Conservation (phyloP, 345 rosid genomes). For the Theobroma cacao region DNA sequence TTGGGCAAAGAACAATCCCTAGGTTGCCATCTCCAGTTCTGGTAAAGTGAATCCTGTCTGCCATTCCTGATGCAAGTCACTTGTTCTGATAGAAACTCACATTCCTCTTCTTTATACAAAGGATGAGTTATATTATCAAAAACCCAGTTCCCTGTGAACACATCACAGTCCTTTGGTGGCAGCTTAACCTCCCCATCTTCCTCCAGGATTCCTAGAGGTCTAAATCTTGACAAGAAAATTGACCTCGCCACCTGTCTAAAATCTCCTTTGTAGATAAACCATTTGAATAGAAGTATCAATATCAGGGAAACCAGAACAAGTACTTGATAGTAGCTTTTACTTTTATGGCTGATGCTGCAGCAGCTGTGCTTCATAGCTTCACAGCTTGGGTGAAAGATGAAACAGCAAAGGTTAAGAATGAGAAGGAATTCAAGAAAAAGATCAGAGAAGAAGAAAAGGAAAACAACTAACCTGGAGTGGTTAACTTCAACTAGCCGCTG, state of each 20-base stretch:
- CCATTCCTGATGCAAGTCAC: slow-evolving; percentile 89
- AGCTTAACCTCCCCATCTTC: slow-evolving; percentile 49
- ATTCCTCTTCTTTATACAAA: slow-evolving; percentile 72
- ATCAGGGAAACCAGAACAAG: slow-evolving; percentile 10
- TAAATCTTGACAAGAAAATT: neutral
- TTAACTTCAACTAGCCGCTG: neutral
- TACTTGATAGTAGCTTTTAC: neutral
- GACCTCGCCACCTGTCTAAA: slow-evolving; percentile 4
- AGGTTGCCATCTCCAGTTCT: slow-evolving; percentile 98
- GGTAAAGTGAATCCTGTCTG: slow-evolving; percentile 71
- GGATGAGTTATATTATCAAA: slow-evolving; percentile 61
- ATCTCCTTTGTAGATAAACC: slow-evolving; percentile 37
- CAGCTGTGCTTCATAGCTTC: slow-evolving; percentile 7
- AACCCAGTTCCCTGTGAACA: slow-evolving; percentile 84
- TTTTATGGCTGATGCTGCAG: slow-evolving; percentile 6
- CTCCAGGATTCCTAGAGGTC: slow-evolving; percentile 1
- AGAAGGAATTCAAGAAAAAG: neutral
- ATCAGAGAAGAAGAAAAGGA: neutral
- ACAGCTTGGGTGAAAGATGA: neutral
- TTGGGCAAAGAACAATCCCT: slow-evolving; percentile 76
- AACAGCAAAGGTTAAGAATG: neutral
- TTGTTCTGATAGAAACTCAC: slow-evolving; percentile 73
- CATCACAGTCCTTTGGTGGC: slow-evolving; percentile 75
- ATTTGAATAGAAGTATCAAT: slow-evolving; percentile 50
- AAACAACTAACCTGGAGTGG: neutral